Base-by-base conservation (phyloP, 1,284 basidiomycete genomes). In the Naganishia liquefaciens region DNA sequence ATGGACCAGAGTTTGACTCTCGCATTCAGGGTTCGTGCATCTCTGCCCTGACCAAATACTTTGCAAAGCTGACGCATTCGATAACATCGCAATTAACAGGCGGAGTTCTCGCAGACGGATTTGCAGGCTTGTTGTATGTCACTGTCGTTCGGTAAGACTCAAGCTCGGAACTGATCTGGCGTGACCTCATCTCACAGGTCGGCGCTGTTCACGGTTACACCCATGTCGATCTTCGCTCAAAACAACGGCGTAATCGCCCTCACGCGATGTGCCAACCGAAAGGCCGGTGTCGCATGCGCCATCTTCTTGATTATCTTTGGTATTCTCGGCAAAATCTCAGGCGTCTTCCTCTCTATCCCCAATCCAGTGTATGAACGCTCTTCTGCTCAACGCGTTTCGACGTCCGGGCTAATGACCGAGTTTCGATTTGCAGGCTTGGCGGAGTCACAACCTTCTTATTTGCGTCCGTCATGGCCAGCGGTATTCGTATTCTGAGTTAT, bases 401-500 rank as follows among this genome's bases (percentile, higher is more conserved):
- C 33, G 9, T 7, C 33, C 13, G 7, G 13, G 33, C 33, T 37
- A 13, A 37, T 37, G 9, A 10, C 7, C 10, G 33, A 33, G 88
- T 93, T 37, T 21, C 15, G 11, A 19, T n/a, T 33, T 10, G 21
- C 33, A 53, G 51, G 10, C 83, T 93, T 0, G 91, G 91, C 2
- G 90, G 90, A 5, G 88, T 91, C 2, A 91, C 88, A 15, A 90
- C 89, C 2, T 90, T 89, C 79, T 80, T 89, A 25, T 80, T 80
- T 67, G 85, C 86, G 0, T 84, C 80, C 46, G 87, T 88, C 23
- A 81, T 82, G 30, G 81, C 83, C 13, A 58, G 62, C 57, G 52
- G 55, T 39, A 53, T 61, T 39, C 51, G 52, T 58, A 54, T 63
- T 17, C 53, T 55, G 44, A 62, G 43, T 42, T 68, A 46, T 30